phyloP scores from a whole-genome alignment of 163 green algal genomes.

The Scenedesmus sp. region DNA sequence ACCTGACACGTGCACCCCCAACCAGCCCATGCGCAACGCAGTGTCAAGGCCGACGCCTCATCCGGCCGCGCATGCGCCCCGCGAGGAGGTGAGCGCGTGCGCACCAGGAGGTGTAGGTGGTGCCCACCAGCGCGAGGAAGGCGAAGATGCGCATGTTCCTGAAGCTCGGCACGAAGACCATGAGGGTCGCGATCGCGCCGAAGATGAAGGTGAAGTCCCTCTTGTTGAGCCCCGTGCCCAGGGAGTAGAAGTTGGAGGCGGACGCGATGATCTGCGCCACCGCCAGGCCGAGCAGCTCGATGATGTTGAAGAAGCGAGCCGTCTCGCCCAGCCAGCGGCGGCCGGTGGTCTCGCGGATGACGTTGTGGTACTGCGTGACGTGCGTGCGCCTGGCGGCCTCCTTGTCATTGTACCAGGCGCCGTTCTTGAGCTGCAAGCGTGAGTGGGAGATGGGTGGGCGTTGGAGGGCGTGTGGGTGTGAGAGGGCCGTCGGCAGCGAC shows the following conservation, averaged over 20 bases:
- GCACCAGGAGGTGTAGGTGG: too few relatives aligned
- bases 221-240: slow-evolving; percentile 7
- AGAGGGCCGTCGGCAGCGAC: too few relatives aligned
- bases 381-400: not conserved
- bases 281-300: slow-evolving; percentile 33
- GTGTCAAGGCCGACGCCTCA: not conserved
- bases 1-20: not conserved
- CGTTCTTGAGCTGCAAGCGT: not conserved
- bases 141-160: slow-evolving; percentile 29
- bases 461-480: too few relatives aligned
- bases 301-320: slow-evolving; percentile 21
- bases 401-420: not conserved
- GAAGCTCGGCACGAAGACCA: slow-evolving; percentile 13
- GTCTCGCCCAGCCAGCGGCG: slow-evolving; percentile 34
- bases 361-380: slow-evolving; percentile 16
- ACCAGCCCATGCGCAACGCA: not conserved
- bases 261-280: slow-evolving; percentile 42
- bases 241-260: slow-evolving; percentile 37
- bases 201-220: slow-evolving; percentile 14
- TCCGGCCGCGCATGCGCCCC: too few relatives aligned
- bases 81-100: too few relatives aligned
- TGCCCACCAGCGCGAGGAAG: not conserved
- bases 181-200: slow-evolving; percentile 3
- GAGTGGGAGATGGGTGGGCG: too few relatives aligned
- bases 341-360: slow-evolving; percentile 5